phyloP scores from a whole-genome alignment of 139 green algal species.

The Monoraphidium neglectum region DNA sequence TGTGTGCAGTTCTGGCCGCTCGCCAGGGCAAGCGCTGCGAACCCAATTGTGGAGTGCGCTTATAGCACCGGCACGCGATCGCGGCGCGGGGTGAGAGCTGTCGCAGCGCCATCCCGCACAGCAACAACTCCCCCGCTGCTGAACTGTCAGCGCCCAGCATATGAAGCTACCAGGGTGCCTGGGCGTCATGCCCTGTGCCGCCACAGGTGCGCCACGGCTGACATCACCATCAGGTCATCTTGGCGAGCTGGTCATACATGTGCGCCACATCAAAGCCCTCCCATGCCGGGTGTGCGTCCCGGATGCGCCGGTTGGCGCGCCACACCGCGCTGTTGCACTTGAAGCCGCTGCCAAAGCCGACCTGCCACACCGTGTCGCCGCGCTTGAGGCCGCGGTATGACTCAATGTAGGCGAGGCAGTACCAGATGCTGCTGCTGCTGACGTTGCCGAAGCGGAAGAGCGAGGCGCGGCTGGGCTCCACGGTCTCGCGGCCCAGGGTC shows the following conservation, averaged over 20 bases:
- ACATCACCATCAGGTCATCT: too few relatives aligned
- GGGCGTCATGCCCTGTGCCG: too few relatives aligned
- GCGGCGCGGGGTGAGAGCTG: too few relatives aligned
- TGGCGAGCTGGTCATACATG: conserved; percentile 30
- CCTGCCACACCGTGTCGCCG: conserved; percentile 89
- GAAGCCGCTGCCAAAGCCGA: conserved; percentile 93
- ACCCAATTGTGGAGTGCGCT: too few relatives aligned
- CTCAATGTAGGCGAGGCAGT: conserved; percentile 82
- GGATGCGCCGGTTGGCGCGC: conserved; percentile 59
- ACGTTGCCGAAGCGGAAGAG: conserved; percentile 89
- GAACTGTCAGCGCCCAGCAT: too few relatives aligned
- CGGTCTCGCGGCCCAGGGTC: conserved; percentile 41
- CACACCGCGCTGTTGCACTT: conserved; percentile 96
- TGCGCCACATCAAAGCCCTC: conserved; percentile 51
- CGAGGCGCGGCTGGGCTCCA: conserved; percentile 80
- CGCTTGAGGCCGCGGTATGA: conserved; percentile 54
- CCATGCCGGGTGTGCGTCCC: conserved; percentile 46
- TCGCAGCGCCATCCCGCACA: too few relatives aligned
- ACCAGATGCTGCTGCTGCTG: conserved; percentile 82
- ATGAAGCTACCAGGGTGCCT: too few relatives aligned
- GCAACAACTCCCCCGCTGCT: too few relatives aligned
- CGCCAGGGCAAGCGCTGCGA: too few relatives aligned
- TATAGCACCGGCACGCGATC: too few relatives aligned
- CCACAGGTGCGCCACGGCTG: too few relatives aligned
- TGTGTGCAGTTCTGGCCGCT: too few relatives aligned